Evolutionary conservation across 2,329 filamentous ascomycete species (phyloP), one percentile per base, ranked within the genome.

Genomic region (Aspergillus caelatus): DNA sequence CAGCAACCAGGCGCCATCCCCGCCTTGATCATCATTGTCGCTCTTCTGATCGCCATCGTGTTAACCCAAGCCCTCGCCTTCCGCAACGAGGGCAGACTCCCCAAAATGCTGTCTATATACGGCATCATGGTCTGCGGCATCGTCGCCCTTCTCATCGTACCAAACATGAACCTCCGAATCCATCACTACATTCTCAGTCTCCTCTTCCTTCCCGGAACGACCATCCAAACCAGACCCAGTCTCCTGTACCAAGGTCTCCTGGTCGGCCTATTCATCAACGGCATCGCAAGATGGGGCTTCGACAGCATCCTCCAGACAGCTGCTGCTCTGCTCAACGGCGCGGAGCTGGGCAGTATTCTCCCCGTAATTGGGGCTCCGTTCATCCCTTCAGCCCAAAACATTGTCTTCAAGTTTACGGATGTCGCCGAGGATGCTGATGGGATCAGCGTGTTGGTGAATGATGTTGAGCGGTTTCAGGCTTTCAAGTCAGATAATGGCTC

Each of bases 161-260:
- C 86, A 0, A 77, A 82, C 45, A 83, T 88, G 77, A 85, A 84
- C 64, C 79, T 89, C 23, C 83, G 86, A n/a, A 87, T 89, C 62
- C 86, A 89, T 68, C 86, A 89, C 69, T 89, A 89, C 70, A 87
- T 89, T 68, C 80, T 89, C 4, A 84, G 83, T 1, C 78, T 89
- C 0, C 76, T 89, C 3, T 79, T 89, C 3, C 77, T 88, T 0
- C 84, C 86, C 0, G 87, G 87, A 0, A 88, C 86, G 2, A 79
- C 81, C 0, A 80, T 88, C 68, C 86, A 88, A 67, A 89, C 85
- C 21, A 79, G 87, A 1, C 86, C 85, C 0, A 83, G 81, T 56
- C 77, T 89, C 4, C 69, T 88, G 7, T 89, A 87, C 70, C 86
- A 88, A 69, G 86, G 86, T n/a, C 77, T 89, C 7, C 78, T 89